Base-by-base conservation (phyloP, 2,329 filamentous ascomycete species). In the Verticillium alfalfae region DNA sequence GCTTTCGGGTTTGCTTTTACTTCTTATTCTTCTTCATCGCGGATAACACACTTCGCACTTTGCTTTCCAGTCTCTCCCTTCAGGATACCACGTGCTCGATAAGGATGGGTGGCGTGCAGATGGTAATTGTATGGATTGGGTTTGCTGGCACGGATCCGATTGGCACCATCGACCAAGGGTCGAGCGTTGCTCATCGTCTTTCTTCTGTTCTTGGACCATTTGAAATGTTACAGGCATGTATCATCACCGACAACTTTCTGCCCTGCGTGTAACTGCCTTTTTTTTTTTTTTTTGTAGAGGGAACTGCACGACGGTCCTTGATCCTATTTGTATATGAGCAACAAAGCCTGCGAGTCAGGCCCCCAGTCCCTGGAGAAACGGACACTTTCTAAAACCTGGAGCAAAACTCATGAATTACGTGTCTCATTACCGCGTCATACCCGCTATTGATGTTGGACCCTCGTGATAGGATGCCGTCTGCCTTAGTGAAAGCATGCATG, bases 1-100 rank as follows among this genome's bases (percentile, higher is more conserved):
- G 38, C 34, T 37, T 37, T 3, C 36, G 36, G 36, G 55, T 12
- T 62, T 49, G 15, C 52, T 56, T 66, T 57, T 64, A 59, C 61
- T 60, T 26, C 64, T 59, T 52, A 39, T 37, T 59, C 60, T 59
- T 61, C 60, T 56, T 60, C 36, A 37, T 10, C 9, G 36, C 58
- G 61, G 61, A 56, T 45, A 56, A 57, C 60, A 41, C 18, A 52
- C 5, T 52, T 52, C 45, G 18, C 45, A 52, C 12, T 52, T 57
- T 36, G n/a, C 12, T 60, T 55, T 56, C 59, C 54, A 56, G 37
- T 58, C 61, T 57, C 16, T 15, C 54, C 9, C 54, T 52, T 52
- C 26, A 56, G 54, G 54, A 56, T 56, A 56, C 54, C 54, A 34
- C 22, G 12, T 34, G 54, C 31, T 56, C 34, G 54, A 31, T 56